Evolutionary conservation across 1,139 yeast species (phyloP).

Genomic region (Hyphopichia burtonii): DNA sequence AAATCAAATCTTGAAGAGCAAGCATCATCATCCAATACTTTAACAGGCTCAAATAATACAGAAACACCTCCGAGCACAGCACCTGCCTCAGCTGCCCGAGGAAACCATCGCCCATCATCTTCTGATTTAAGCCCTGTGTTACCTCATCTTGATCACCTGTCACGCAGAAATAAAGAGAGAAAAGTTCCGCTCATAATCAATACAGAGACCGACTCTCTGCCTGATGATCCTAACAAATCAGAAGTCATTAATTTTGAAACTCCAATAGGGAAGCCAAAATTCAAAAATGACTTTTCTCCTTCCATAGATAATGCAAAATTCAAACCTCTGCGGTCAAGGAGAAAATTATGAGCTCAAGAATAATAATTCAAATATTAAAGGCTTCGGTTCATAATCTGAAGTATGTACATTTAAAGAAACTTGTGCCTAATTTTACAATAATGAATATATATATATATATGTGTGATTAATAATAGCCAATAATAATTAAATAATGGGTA

Average conservation of each 20-base stretch:
- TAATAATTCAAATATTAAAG: too few relatives aligned
- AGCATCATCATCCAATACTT: background rate
- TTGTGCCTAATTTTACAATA: too few relatives aligned
- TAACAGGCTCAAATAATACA: background rate
- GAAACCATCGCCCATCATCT: background rate
- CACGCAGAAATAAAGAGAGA: background rate
- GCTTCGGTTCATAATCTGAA: too few relatives aligned
- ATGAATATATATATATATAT: too few relatives aligned
- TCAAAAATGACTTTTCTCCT: too few relatives aligned
- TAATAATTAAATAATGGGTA: too few relatives aligned
- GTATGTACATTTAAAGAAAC: too few relatives aligned
- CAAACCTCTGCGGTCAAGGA: background rate
- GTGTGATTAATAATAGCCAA: too few relatives aligned
- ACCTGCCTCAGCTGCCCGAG: background rate
- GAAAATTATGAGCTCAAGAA: too few relatives aligned
- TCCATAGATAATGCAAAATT: background rate
- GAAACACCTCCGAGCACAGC: background rate
- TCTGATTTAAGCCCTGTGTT: background rate
- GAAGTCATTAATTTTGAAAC: slow-evolving; percentile 2
- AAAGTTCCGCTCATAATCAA: background rate
- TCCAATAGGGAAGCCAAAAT: background rate
- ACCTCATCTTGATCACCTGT: background rate
- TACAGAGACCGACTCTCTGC: background rate
- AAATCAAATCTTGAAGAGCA: background rate
- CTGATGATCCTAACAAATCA: background rate